phyloP scores from a whole-genome alignment of 371 early-diverging fungal genomes.

The Rhizopus stolonifer region DNA sequence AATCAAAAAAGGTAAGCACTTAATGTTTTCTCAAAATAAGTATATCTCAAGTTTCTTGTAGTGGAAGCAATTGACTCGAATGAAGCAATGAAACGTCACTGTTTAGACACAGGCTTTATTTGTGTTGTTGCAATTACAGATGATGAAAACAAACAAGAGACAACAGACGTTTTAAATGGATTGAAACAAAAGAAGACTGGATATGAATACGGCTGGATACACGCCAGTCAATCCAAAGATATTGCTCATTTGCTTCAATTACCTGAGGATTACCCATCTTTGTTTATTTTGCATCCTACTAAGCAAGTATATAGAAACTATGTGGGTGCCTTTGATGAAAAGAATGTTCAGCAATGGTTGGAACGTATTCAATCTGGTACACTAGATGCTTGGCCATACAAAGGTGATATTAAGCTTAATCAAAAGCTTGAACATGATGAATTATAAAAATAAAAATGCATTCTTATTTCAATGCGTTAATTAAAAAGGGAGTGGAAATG shows the following conservation, averaged over 20 bases:
- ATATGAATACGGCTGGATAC: constrained; percentile 68
- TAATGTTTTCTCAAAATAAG: background rate
- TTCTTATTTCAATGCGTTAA: background rate
- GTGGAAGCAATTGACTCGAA: constrained; percentile 18
- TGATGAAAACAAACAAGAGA: constrained; percentile 58
- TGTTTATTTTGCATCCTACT: constrained; percentile 65
- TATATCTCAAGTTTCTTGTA: background rate
- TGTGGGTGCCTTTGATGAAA: constrained; percentile 70
- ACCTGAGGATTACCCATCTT: constrained; percentile 66
- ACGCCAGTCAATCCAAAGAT: constrained; percentile 53
- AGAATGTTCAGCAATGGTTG: constrained; percentile 58
- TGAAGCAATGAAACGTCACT: constrained; percentile 8
- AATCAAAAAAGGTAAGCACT: constrained; percentile 18
- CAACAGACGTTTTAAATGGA: constrained; percentile 49
- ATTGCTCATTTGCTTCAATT: constrained; percentile 66
- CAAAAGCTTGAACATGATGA: constrained; percentile 11
- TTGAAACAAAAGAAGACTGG: constrained; percentile 46
- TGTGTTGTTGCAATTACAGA: constrained; percentile 66
- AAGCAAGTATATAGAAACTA: constrained; percentile 69
- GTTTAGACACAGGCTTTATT: constrained; percentile 15
- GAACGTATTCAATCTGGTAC: constrained; percentile 41
- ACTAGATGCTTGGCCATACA: constrained; percentile 43
- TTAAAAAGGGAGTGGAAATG: background rate
- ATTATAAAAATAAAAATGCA: constrained; percentile 2
- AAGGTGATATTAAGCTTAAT: constrained; percentile 26